Evolutionary conservation across 225 moss, liverwort and hornwort species (phyloP).

Genomic region (Polytrichum formosum): DNA sequence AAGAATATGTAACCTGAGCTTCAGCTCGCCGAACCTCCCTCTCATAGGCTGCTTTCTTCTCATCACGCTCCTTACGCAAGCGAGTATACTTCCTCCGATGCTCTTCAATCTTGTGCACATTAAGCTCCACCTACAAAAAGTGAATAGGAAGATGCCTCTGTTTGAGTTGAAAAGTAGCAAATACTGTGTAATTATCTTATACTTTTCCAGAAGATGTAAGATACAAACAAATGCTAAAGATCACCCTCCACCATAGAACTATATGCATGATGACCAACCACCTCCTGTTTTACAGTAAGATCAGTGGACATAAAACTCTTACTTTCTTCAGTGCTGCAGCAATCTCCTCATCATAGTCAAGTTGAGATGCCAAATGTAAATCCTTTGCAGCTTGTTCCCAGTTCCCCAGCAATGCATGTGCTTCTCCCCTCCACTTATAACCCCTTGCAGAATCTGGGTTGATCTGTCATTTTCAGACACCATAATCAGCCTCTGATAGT

Average conservation of each 20-base stretch:
- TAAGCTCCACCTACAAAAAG: conserved; percentile 78
- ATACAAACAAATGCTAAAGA: too few species aligned
- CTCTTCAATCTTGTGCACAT: conserved; percentile 82
- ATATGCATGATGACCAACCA: too few species aligned
- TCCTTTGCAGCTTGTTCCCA: conserved; percentile 92
- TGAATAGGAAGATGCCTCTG: neutral
- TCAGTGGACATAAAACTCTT: neutral
- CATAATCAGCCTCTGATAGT: conserved; percentile 4
- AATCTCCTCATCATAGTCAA: conserved; percentile 94
- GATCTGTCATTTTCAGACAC: conserved; percentile 43
- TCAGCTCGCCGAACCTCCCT: conserved; percentile 75
- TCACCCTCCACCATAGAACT: too few species aligned
- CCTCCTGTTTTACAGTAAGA: too few species aligned
- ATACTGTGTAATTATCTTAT: too few species aligned
- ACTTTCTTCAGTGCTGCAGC: conserved; percentile 82
- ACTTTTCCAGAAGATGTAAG: too few species aligned
- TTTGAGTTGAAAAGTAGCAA: neutral
- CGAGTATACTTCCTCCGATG: conserved; percentile 93
- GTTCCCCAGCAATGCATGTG: conserved; percentile 67
- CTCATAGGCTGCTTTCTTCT: conserved; percentile 56
- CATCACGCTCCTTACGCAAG: conserved; percentile 79
- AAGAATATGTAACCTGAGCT: conserved; percentile 54
- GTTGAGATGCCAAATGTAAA: conserved; percentile 78
- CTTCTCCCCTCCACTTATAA: conserved; percentile 93
- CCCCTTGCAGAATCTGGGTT: conserved; percentile 97